phyloP scores from a whole-genome alignment of 352 stramenopile species.

The Aphanomyces invadans region DNA sequence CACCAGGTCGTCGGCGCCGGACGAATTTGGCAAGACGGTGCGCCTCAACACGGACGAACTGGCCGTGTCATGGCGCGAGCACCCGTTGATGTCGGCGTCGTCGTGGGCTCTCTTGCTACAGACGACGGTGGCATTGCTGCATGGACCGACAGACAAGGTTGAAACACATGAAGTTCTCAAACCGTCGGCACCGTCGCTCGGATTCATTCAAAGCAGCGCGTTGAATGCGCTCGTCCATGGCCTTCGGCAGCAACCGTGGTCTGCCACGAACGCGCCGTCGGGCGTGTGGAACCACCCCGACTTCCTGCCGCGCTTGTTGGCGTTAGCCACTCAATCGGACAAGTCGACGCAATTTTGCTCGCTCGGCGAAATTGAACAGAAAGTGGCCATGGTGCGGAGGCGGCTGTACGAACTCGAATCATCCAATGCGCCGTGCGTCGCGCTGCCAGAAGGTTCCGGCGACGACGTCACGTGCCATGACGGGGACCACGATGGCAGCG shows the following conservation, averaged over 20 bases:
- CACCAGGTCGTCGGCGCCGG: not conserved
- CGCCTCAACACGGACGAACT: conserved; percentile 26
- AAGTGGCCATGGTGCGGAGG: conserved; percentile 36
- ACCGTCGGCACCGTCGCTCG: not conserved
- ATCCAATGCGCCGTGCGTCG: too few species aligned
- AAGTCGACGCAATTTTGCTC: conserved; percentile 28
- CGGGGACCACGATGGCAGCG: too few species aligned
- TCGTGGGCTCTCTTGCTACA: not conserved
- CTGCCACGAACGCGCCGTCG: not conserved
- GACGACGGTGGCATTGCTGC: not conserved
- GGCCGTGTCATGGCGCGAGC: not conserved
- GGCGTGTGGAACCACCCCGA: not conserved
- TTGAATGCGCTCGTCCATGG: conserved; percentile 15
- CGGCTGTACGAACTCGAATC: conserved; percentile 40
- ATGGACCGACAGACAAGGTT: too few species aligned
- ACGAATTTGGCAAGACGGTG: conserved; percentile 15
- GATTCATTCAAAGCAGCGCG: not conserved
- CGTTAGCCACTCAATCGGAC: not conserved
- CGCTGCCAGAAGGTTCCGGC: too few species aligned
- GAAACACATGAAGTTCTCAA: not conserved
- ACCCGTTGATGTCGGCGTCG: not conserved
- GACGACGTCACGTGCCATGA: too few species aligned
- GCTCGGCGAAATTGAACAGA: conserved; percentile 33
- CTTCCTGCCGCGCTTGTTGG: not conserved
- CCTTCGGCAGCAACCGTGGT: not conserved